A percentile compares a stretch with the other conserved stretches of the same genome.
Conservation (phyloP, 148 eudicot species). For the Fagopyrum tataricum region DNA sequence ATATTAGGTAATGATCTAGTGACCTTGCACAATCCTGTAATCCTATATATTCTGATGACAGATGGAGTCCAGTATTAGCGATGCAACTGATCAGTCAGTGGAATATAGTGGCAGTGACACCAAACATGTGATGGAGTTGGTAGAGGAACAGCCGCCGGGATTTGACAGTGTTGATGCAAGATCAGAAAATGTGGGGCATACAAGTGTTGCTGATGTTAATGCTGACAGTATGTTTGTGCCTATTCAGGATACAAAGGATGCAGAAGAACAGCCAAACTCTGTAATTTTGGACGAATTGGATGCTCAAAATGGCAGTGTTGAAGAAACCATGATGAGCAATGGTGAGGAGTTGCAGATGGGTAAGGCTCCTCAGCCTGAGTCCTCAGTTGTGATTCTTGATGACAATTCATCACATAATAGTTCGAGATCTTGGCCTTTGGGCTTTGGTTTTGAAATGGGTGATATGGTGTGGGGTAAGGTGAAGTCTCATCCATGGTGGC, state of each 20-base stretch:
- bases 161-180: background rate
- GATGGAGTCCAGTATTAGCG: background rate
- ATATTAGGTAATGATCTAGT: background rate
- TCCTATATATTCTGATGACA: background rate
- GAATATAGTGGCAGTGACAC: slow-evolving; percentile 1
- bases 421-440: background rate
- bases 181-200: background rate
- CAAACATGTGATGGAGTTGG: background rate
- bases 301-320: background rate
- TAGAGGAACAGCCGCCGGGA: background rate
- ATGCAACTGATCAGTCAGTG: background rate
- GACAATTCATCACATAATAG: background rate
- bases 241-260: background rate
- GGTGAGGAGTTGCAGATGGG: background rate
- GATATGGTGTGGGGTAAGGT: slow-evolving; percentile 99
- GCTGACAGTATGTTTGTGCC: background rate
- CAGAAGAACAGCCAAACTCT: background rate
- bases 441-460: slow-evolving; percentile 50
- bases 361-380: background rate
- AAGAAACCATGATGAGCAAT: background rate
- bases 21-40: background rate
- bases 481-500: slow-evolving; percentile 99
- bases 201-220: background rate
- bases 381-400: background rate
- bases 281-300: background rate